phyloP scores from a whole-genome alignment of 805 yeast genomes.

The Candida glaebosa region DNA sequence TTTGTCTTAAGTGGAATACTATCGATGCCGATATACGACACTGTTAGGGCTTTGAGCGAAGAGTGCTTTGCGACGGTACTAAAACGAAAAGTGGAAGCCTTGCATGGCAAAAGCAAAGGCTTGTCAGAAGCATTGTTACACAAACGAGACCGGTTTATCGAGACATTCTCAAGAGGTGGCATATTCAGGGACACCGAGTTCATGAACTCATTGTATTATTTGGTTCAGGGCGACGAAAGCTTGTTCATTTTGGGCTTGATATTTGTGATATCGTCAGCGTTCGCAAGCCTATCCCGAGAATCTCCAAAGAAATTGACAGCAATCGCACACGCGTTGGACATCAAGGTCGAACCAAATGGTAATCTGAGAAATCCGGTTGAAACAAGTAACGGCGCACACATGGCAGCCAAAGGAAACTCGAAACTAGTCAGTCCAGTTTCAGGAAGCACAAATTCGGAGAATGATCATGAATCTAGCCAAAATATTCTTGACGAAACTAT shows the following conservation, averaged over 20 bases:
- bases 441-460: neutral
- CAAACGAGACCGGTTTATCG: neutral
- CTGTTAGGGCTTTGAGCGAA: neutral
- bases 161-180: neutral
- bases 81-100: too few relatives aligned
- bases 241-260: neutral
- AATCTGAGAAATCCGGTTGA: neutral
- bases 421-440: too few relatives aligned
- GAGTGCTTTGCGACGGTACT: neutral
- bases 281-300: neutral
- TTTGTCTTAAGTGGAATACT: neutral
- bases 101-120: neutral
- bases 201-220: neutral
- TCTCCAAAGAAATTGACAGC: neutral
- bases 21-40: neutral
- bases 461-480: neutral
- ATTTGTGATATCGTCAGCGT: neutral
- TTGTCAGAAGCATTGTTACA: neutral
- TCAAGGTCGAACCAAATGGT: neutral
- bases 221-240: neutral
- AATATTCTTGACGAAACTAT: neutral
- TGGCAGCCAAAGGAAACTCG: neutral
- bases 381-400: neutral
- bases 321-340: neutral
- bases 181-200: neutral